These are phyloP conservation scores for Sphaerulina vaccinii DNA, from an alignment of 2,329 filamentous ascomycete species.

Conservation along the genomic window DNA sequence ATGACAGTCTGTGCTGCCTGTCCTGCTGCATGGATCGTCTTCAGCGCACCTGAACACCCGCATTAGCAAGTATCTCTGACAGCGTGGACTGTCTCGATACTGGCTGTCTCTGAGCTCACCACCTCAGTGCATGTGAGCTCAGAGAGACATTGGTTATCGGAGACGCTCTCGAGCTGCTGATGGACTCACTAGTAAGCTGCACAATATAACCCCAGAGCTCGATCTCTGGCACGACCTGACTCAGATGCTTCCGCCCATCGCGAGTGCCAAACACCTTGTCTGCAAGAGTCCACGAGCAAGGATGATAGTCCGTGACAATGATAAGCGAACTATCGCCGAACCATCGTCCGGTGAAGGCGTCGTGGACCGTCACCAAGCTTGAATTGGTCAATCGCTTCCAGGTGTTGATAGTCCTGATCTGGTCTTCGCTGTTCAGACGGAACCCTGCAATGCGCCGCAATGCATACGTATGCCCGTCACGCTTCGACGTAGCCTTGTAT, in stretches of 20 bases:
- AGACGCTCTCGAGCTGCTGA: too few relatives aligned
- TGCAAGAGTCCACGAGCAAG: slow-evolving; percentile 81
- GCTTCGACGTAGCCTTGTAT: slow-evolving; percentile 88
- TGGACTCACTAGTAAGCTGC: slow-evolving; percentile 87
- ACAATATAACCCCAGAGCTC: slow-evolving; percentile 89
- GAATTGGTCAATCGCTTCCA: slow-evolving; percentile 85
- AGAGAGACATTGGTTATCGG: too few relatives aligned
- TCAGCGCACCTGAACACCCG: too few relatives aligned
- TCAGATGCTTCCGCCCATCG: slow-evolving; percentile 9
- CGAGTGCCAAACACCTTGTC: slow-evolving; percentile 68
- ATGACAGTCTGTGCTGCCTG: slow-evolving; percentile 85
- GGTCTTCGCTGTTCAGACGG: slow-evolving; percentile 82
- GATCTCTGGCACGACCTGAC: slow-evolving; percentile 55
- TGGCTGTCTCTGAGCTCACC: too few relatives aligned
- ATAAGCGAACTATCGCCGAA: slow-evolving; percentile 95
- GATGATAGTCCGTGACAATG: slow-evolving; percentile 90
- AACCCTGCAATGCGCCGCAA: slow-evolving; percentile 86
- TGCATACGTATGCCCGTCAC: slow-evolving; percentile 85
- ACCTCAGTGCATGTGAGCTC: too few relatives aligned
- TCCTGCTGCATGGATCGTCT: slow-evolving; percentile 75
- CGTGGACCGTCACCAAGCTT: slow-evolving; percentile 80
- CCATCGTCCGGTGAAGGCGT: slow-evolving; percentile 87
- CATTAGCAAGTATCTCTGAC: too few relatives aligned
- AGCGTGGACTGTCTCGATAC: too few relatives aligned
- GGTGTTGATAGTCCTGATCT: slow-evolving; percentile 78